Evolutionary conservation across 83 land plant genomes (phyloP), one percentile per base, ranked within the genome.

Genomic region (Picea engelmannii): DNA sequence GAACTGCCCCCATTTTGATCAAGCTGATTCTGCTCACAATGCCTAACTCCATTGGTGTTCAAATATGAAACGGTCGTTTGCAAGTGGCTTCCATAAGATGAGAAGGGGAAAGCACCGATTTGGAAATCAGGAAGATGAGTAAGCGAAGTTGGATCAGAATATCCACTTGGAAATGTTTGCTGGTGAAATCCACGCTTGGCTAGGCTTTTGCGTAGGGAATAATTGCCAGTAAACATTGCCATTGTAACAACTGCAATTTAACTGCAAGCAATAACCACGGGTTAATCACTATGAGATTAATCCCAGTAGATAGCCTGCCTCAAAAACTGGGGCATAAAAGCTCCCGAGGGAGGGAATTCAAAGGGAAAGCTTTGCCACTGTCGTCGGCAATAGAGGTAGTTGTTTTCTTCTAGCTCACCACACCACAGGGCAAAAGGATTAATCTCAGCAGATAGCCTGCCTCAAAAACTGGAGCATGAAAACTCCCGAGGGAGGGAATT

Each of bases 1-100:
- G 91, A 83, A 55, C 16, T 13, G 49, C 77, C 58, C 58, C 58
- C 77, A 47, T 74, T 74, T 74, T 42, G 59, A 42, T 6, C 27
- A 74, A 74, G 49, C 60, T 13, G 60, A 74, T 21, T 17, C 77
- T 74, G 77, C 25, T 49, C 15, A 47, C n/a, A 44, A 24, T 44
- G 49, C 77, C 25, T n/a, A 55, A 55, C 23, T 47, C 58, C 59
- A 47, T 74, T 74, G 77, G 47, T 74, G 77, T 74, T 74, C 23
- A 55, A 73, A 44, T 1, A 40, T 38, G 74, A 70, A 70, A 70
- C 5, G 40, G 75, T n/a, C 21, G 42, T 7, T 44, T 74, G 47
- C 23, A 55, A 11, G n/a, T 74, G 47, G 21, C 52, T 71, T 71
- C 76, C 49, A 42, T 71, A 71, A 20, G 76, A 42, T 47, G 52